A percentile compares a stretch with the other conserved stretches of the same genome.
These are phyloP conservation scores for Daldinia childiae DNA, from an alignment of 495 filamentous ascomycete species.

Conservation along the genomic window DNA sequence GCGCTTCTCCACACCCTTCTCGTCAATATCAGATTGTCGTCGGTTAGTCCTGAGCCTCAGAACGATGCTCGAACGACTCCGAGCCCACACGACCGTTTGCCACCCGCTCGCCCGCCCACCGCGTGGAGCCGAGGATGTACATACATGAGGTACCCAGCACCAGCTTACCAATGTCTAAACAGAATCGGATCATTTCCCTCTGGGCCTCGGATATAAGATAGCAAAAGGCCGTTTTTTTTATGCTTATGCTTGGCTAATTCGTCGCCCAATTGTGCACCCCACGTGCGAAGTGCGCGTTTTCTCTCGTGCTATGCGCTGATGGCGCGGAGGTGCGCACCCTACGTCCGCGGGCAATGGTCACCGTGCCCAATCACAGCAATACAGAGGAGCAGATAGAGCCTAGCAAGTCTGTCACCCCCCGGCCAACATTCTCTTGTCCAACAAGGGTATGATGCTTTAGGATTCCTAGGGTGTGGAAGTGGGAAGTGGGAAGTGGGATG, in stretches of 20 bases:
- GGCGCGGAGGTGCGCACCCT: conserved; percentile 32
- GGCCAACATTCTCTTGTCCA: conserved; percentile 23
- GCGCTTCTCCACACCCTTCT: conserved; percentile 42
- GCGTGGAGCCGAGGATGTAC: conserved; percentile 27
- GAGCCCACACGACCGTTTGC: neutral
- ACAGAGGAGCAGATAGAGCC: conserved; percentile 31
- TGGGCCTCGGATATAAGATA: conserved; percentile 38
- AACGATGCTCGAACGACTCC: conserved; percentile 15
- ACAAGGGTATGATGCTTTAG: conserved; percentile 29
- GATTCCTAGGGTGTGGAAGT: conserved; percentile 23
- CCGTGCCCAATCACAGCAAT: conserved; percentile 29
- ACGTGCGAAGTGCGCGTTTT: conserved; percentile 40
- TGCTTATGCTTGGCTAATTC: conserved; percentile 33
- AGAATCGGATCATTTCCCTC: conserved; percentile 23
- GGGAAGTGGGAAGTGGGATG: neutral
- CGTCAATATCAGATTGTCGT: conserved; percentile 39
- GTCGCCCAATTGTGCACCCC: conserved; percentile 47
- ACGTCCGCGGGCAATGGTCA: conserved; percentile 30
- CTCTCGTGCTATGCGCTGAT: conserved; percentile 39
- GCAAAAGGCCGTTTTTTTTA: conserved; percentile 11
- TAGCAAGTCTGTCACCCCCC: conserved; percentile 23
- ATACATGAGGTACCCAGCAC: neutral
- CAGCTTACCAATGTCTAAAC: conserved; percentile 9
- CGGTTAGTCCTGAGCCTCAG: conserved; percentile 34
- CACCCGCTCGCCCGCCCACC: conserved; percentile 20